A percentile compares a stretch with the other conserved stretches of the same genome.
These are phyloP conservation scores for Penicillium sp. DNA, from an alignment of 2,329 filamentous ascomycete species.

Conservation along the genomic window DNA sequence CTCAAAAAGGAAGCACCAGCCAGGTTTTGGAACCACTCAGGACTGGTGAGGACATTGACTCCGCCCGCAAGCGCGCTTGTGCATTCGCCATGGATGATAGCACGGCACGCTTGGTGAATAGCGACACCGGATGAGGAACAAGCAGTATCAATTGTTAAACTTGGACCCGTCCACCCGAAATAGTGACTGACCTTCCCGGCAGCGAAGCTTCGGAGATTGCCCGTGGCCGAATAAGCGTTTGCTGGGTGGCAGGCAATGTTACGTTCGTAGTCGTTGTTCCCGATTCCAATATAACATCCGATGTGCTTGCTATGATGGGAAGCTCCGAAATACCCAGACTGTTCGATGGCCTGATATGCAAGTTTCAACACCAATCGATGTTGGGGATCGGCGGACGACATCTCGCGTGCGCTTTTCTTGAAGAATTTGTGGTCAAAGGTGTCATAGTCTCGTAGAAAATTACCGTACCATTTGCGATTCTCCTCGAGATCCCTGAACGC, in stretches of 20 bases:
- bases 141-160: constrained; percentile 45
- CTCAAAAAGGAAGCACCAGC: constrained; percentile 45
- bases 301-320: constrained; percentile 11
- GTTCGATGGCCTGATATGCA: constrained; percentile 35
- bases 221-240: constrained; percentile 30
- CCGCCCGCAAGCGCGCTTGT: constrained; percentile 38
- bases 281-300: constrained; percentile 32
- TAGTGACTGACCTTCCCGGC: constrained; percentile 42
- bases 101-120: constrained; percentile 27
- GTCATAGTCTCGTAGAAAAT: too few relatives aligned
- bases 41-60: constrained; percentile 32
- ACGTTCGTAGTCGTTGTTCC: constrained; percentile 29
- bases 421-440: too few relatives aligned
- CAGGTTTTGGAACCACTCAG: constrained; percentile 26
- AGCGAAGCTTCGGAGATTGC: constrained; percentile 19
- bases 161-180: constrained; percentile 48
- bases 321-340: constrained; percentile 29
- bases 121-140: constrained; percentile 45
- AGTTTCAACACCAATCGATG: constrained; percentile 25
- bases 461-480: too few relatives aligned
- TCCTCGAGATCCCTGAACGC: too few relatives aligned
- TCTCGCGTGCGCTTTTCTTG: background rate
- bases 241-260: constrained; percentile 31
- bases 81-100: constrained; percentile 27
- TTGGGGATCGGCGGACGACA: background rate